Percentiles rank a stretch among this genome's conserved stretches.
Conservation (phyloP, 306 rosid genomes). For the Trichosanthes truncata region DNA sequence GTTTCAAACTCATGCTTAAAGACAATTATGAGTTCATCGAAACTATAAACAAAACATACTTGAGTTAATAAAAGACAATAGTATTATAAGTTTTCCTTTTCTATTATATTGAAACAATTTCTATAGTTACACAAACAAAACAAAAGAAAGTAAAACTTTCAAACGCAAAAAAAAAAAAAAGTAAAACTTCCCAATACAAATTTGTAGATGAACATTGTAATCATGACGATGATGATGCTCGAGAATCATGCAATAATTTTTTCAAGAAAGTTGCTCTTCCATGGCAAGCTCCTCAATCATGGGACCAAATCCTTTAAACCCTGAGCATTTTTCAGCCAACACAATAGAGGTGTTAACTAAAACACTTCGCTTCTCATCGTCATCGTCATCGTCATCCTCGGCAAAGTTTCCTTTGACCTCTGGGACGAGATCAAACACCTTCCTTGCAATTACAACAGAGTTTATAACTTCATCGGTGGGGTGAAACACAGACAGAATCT, state of each 20-base stretch:
- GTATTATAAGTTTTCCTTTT: background rate
- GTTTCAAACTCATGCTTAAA: too few species aligned
- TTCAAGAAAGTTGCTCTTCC: conserved; percentile 6
- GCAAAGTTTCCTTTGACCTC: background rate
- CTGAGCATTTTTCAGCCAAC: conserved; percentile 1
- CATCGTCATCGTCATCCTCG: background rate
- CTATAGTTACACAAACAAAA: background rate
- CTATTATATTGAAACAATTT: background rate
- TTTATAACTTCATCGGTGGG: conserved; percentile 27
- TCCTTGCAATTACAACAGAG: conserved; percentile 22
- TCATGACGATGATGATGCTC: background rate
- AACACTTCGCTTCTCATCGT: background rate
- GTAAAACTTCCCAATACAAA: background rate
- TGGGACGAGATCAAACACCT: background rate
- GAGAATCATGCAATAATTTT: background rate
- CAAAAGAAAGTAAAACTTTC: background rate
- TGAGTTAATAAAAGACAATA: too few species aligned
- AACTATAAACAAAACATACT: too few species aligned
- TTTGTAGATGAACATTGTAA: background rate
- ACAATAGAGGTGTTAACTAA: background rate
- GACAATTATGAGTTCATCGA: too few species aligned
- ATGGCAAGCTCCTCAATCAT: conserved; percentile 5
- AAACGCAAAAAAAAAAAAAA: background rate
- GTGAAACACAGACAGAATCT: conserved; percentile 26
- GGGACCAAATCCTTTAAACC: background rate